Evolutionary conservation across 192 early-diverging fungal genomes (phyloP), one percentile per base, ranked within the genome.

Genomic region (Thoreauomyces humboldtii): DNA sequence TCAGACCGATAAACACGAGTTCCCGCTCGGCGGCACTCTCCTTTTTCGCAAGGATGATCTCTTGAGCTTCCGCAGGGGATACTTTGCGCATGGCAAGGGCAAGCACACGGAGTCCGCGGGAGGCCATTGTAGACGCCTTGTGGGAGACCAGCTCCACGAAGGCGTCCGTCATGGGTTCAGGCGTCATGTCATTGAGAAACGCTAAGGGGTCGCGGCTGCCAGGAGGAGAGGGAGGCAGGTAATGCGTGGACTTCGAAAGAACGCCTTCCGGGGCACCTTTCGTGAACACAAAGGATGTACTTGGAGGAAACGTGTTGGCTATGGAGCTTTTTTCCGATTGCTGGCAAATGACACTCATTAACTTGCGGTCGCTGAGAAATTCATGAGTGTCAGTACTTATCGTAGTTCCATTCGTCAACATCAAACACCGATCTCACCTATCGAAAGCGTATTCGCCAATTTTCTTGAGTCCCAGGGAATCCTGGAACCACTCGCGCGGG

Each of bases 251-350:
- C 59, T 86, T 84, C 15, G 72, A 73, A 33, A 97, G 73, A 15
- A 98, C 77, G 43, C 89, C 87, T 70, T 98, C 96, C 15, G 96
- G 94, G 0, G 96, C 96, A 27, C 96, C 96, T 67, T 98, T 98
- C 29, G 75, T 86, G 4, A 96, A 66, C 3, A 92, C 83, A 55
- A 92, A 79, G 51, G 71, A 43, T 41, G 61, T 24, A 61, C 67
- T 55, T 7, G 44, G 67, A 38, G 71, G 48, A 42, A 77, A 73
- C 6, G 34, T 7, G 17, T 2, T 50, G 21, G 38, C 4, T 15
- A 47, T 33, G 7, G 36, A 47, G 3, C 24, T 35, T 31, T 44
- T 54, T 3, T 44, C 29, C 4, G 37, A n/a, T 69, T 33, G 80
- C 25, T 81, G 73, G 73, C 86, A 92, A 0, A 94, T 76, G 11